phyloP scores from a whole-genome alignment of 371 early-diverging fungal genomes.

The Mortierella sp. region DNA sequence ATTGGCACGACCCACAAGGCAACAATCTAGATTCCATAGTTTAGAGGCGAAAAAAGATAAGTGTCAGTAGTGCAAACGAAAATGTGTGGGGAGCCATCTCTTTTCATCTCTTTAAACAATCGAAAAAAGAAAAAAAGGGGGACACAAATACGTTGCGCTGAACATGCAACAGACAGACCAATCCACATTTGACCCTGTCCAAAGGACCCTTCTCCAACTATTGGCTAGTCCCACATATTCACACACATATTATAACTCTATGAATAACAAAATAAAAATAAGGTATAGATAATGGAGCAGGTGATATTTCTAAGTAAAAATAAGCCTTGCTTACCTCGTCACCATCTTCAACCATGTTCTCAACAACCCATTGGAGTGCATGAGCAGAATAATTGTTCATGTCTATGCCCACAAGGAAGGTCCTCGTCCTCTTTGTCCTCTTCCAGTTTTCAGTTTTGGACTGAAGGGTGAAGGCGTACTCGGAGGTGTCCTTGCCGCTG shows the following conservation, averaged over 20 bases:
- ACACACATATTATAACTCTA: neutral
- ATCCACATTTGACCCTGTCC: too few relatives aligned
- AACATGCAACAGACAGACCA: too few relatives aligned
- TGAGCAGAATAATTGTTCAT: conserved; percentile 70
- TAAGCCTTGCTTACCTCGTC: conserved; percentile 61
- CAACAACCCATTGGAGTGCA: conserved; percentile 69
- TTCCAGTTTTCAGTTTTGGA: conserved; percentile 65
- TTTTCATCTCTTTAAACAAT: neutral
- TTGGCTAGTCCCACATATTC: neutral
- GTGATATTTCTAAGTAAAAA: neutral
- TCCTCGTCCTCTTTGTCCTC: conserved; percentile 62
- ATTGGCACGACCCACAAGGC: conserved; percentile 49
- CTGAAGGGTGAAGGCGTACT: conserved; percentile 71
- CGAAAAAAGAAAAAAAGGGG: neutral
- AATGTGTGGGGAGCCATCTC: conserved; percentile 5
- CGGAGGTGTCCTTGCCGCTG: conserved; percentile 64
- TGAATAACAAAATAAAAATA: conserved; percentile 2
- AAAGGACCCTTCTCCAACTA: too few relatives aligned
- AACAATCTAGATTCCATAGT: conserved; percentile 28
- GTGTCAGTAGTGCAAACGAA: neutral
- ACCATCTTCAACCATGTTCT: conserved; percentile 72
- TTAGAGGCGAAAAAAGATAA: neutral
- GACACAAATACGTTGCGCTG: conserved; percentile 4
- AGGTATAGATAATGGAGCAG: neutral
- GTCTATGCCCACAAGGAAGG: conserved; percentile 73